Base-by-base conservation (phyloP, 805 yeast genomes). In the Kodamaea jinghongensis region DNA sequence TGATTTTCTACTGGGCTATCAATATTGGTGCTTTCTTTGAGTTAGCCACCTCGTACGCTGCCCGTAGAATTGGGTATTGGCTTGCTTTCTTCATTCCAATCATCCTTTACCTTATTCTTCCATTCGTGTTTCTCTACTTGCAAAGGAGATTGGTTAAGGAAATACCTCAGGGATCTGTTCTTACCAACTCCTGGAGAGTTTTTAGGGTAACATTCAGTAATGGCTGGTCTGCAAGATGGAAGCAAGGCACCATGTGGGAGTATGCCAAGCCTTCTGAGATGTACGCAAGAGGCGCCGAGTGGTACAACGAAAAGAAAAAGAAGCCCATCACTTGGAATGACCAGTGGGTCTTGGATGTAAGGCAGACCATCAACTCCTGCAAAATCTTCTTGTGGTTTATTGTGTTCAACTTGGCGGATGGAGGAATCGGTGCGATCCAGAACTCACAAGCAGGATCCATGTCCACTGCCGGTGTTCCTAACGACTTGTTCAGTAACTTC, bases 401-500 rank as follows among this genome's bases (percentile, higher is more conserved):
- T 32, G 51, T 63, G 17, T 65, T 55, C 47, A 52, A 57, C 45
- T 49, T 60, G 58, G 70, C 71, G 45, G 78, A 75, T 50, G 60
- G 70, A 40, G 79, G 78, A 45, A 61, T 75, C 48, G 77, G 77
- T 26, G 58, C 71, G 26, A 55, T 60, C 46, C 75, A 70, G 50
- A 73, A 67, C 42, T 70, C 78, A 2, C 79, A 74, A 55, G 78
- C 79, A 33, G 78, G 76, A 43, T 65, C 76, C 22, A 73, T 76
- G 79, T 54, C 66, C 6, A 60, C 73, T 22, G 58, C 72, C 22
- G 77, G 78, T 32, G 76, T 76, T 48, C 80, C 80, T 43, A 76
- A 76, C 51, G 81, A 76, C 63, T 65, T 76, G 49, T 72, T 75
- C 60, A 67, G 62, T 46, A 75, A 73, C 51, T 74, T 76, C 60